phyloP scores from a whole-genome alignment of 345 rosid genomes.

The Psidium friedrichsthalianum region DNA sequence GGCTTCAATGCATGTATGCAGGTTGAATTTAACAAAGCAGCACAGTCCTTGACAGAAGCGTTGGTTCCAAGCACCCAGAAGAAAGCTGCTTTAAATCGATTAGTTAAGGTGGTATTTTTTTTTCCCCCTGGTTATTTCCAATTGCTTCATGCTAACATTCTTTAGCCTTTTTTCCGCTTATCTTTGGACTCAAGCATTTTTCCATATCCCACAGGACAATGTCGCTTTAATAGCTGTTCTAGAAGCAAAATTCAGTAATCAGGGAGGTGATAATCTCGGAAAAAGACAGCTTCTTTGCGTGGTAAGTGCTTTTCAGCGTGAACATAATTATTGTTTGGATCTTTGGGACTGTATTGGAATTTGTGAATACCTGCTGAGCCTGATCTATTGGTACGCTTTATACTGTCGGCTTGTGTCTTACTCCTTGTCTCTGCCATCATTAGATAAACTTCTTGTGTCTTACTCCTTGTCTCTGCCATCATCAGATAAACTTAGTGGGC shows the following conservation, averaged over 20 bases:
- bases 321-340: not conserved
- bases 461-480: not conserved
- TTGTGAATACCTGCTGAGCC: not conserved
- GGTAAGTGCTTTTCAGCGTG: slow-evolving; percentile 29
- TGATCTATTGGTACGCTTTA: not conserved
- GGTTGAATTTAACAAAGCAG: slow-evolving; percentile 99
- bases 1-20: slow-evolving; percentile 6
- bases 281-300: slow-evolving; percentile 92
- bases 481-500: not conserved
- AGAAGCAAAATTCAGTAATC: slow-evolving; percentile 86
- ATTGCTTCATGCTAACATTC: not conserved
- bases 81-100: slow-evolving; percentile 73
- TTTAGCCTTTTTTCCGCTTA: not conserved
- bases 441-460: not conserved
- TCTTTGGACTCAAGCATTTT: not conserved
- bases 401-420: not conserved
- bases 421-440: not conserved
- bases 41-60: slow-evolving; percentile 94
- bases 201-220: slow-evolving; percentile 46
- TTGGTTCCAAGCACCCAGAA: slow-evolving; percentile 70
- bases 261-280: slow-evolving; percentile 64
- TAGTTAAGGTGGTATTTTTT: slow-evolving; percentile 56
- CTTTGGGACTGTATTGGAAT: not conserved
- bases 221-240: slow-evolving; percentile 85
- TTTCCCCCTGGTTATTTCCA: not conserved